Percentiles rank a stretch among this genome's conserved stretches.
These are phyloP conservation scores for Jimgerdemannia flammicorona DNA, from an alignment of 192 early-diverging fungal genomes.

Conservation along the genomic window DNA sequence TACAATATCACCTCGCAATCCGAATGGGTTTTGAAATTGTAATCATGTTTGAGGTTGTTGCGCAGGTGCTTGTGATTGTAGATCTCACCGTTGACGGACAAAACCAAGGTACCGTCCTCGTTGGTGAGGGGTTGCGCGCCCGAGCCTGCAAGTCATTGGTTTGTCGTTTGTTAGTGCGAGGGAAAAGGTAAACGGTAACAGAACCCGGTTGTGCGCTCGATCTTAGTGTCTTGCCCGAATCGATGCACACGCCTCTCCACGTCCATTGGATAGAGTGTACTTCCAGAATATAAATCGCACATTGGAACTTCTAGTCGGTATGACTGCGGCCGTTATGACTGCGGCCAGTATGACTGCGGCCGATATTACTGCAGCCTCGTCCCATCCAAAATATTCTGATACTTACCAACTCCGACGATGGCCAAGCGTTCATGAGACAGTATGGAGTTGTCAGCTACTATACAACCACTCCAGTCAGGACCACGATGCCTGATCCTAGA, in stretches of 20 bases:
- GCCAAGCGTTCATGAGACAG: constrained; percentile 97
- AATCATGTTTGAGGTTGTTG: constrained; percentile 64
- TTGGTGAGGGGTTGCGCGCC: constrained; percentile 97
- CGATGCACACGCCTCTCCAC: too few species aligned
- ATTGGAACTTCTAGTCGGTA: not conserved
- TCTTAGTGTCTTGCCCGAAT: too few species aligned
- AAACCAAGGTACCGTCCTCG: constrained; percentile 81
- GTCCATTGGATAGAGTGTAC: too few species aligned
- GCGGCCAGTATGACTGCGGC: not conserved
- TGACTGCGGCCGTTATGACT: not conserved
- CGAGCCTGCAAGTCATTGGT: constrained; percentile 50
- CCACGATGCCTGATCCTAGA: constrained; percentile 91
- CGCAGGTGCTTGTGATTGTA: constrained; percentile 94
- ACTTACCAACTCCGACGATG: constrained; percentile 94
- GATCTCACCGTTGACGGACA: constrained; percentile 97
- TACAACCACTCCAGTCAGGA: constrained; percentile 97
- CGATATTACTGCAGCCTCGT: not conserved
- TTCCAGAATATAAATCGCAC: too few species aligned
- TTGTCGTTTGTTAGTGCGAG: not conserved
- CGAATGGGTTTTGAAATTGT: constrained; percentile 91
- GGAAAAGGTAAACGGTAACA: not conserved
- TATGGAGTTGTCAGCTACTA: constrained; percentile 77
- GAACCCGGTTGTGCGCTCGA: too few species aligned
- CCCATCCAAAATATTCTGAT: not conserved
- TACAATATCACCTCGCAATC: constrained; percentile 98